Conservation (phyloP, 257 asterid species). For the Nicotiana paniculata region DNA sequence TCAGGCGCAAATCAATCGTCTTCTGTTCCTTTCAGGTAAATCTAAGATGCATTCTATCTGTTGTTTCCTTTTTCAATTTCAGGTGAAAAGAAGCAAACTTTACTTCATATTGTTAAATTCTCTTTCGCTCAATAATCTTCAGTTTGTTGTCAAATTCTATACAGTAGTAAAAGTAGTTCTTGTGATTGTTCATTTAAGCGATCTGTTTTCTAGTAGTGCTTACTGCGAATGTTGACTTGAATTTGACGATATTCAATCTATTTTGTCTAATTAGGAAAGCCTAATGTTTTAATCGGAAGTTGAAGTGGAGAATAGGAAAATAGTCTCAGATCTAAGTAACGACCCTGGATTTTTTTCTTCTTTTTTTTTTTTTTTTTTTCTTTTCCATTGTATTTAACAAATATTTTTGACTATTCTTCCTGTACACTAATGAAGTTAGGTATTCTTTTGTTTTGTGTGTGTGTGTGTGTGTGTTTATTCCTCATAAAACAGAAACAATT, state of each 20-base stretch:
- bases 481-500: not conserved
- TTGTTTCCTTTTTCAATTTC: not conserved
- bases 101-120: not conserved
- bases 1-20: constrained; percentile 6
- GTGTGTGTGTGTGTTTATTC: no score
- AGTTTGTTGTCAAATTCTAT: not conserved
- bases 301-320: not conserved
- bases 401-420: not conserved
- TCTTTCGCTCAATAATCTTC: not conserved
- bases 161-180: not conserved
- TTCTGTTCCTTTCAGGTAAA: constrained; percentile 12
- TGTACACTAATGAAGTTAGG: not conserved
- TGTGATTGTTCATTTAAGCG: not conserved
- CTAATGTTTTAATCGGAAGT: not conserved
- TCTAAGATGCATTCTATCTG: not conserved
- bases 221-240: not conserved
- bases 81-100: not conserved
- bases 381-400: not conserved
- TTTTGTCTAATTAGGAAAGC: not conserved
- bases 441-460: no score
- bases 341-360: not conserved
- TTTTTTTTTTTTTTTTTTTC: not conserved
- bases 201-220: not conserved
- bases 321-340: not conserved
- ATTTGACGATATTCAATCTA: not conserved